These are phyloP conservation scores for Trifolium dubium DNA, from an alignment of 306 rosid genomes.

Conservation along the genomic window DNA sequence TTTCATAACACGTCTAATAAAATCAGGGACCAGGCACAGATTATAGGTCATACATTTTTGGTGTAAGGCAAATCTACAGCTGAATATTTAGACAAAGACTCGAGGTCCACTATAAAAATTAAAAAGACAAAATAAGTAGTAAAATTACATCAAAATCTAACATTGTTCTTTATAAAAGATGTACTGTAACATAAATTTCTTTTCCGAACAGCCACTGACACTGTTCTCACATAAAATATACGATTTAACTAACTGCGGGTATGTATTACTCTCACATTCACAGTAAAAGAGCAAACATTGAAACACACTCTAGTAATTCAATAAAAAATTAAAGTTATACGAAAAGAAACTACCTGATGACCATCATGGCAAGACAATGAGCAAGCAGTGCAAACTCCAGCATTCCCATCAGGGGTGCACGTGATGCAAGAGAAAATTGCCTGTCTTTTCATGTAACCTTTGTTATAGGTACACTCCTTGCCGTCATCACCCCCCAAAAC, in stretches of 20 bases:
- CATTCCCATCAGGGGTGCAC: conserved; percentile 92
- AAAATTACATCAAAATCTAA: background rate
- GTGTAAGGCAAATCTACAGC: conserved; percentile 17
- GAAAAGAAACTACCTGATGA: conserved; percentile 70
- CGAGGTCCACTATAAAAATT: conserved; percentile 1
- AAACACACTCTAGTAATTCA: conserved; percentile 15
- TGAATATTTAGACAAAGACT: background rate
- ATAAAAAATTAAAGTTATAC: conserved; percentile 14
- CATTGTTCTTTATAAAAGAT: background rate
- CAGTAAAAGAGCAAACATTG: background rate
- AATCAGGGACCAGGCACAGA: conserved; percentile 27
- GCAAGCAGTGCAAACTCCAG: conserved; percentile 99
- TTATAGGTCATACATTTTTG: background rate
- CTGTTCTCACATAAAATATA: conserved; percentile 4
- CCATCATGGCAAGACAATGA: conserved; percentile 98
- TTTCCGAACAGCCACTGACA: conserved; percentile 9
- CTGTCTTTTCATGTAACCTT: conserved; percentile 95
- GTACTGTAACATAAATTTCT: background rate
- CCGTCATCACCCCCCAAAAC: conserved; percentile 99
- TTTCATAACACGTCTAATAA: background rate
- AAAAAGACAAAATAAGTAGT: conserved; percentile 7
- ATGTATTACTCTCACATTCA: conserved; percentile 24
- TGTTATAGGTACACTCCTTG: conserved; percentile 89
- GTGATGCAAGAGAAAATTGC: conserved; percentile 98
- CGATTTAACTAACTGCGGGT: conserved; percentile 8